These are phyloP conservation scores for Talaromyces sp. DNA, from an alignment of 2,329 filamentous ascomycete genomes.

Conservation along the genomic window DNA sequence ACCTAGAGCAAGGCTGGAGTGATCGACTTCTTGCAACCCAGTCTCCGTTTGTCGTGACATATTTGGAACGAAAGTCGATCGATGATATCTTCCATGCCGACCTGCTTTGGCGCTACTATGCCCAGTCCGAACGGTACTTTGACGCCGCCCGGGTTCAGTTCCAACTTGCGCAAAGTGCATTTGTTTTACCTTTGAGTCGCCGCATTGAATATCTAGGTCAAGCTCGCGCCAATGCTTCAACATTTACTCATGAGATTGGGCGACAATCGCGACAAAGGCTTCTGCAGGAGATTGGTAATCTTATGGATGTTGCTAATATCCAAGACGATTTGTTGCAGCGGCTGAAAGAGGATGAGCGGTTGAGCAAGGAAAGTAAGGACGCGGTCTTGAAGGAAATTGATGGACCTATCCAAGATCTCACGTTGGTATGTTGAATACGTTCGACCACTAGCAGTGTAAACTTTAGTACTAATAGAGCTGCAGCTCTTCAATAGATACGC, in stretches of 20 bases:
- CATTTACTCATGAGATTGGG: conserved; percentile 70
- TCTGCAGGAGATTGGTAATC: conserved; percentile 76
- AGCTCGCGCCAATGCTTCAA: conserved; percentile 88
- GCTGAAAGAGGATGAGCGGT: conserved; percentile 67
- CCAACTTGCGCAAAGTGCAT: conserved; percentile 77
- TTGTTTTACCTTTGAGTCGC: conserved; percentile 73
- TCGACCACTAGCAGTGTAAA: too few species aligned
- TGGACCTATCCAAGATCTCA: conserved; percentile 72
- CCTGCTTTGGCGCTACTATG: conserved; percentile 88
- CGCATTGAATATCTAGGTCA: conserved; percentile 86
- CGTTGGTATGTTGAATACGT: conserved; percentile 58
- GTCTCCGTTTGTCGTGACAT: conserved; percentile 80
- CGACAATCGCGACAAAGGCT: conserved; percentile 80
- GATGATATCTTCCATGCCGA: conserved; percentile 77
- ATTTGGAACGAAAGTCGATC: conserved; percentile 71
- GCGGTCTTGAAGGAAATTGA: conserved; percentile 68
- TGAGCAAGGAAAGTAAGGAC: conserved; percentile 59
- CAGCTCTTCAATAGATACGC: conserved; percentile 92
- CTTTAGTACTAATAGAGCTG: conserved; percentile 11
- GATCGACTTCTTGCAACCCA: conserved; percentile 82
- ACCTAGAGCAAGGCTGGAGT: conserved; percentile 77
- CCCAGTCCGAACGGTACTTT: conserved; percentile 76
- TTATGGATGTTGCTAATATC: conserved; percentile 89
- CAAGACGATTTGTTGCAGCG: conserved; percentile 86
- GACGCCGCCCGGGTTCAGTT: conserved; percentile 85